Percentiles rank a stretch among this genome's conserved stretches.
phyloP scores from a whole-genome alignment of 2,329 filamentous ascomycete species.

The Aschersonia sp. region DNA sequence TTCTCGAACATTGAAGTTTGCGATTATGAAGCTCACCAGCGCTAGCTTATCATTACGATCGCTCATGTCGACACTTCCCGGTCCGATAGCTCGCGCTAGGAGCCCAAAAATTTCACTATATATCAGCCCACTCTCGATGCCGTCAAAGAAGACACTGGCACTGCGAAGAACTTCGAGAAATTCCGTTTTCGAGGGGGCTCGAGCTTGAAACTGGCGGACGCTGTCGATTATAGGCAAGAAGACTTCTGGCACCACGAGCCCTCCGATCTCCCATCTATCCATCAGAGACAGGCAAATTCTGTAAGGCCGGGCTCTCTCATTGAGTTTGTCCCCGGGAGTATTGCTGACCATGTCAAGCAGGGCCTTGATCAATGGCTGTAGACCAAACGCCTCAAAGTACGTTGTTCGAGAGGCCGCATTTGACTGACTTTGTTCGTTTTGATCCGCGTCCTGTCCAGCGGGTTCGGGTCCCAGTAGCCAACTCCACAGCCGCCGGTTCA shows the following conservation, averaged over 20 bases:
- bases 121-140: constrained; percentile 85
- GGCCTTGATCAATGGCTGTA: constrained; percentile 58
- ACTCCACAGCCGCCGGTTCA: constrained; percentile 88
- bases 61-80: constrained; percentile 24
- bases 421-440: constrained; percentile 25
- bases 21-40: constrained; percentile 67
- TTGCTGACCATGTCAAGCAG: constrained; percentile 60
- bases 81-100: constrained; percentile 43
- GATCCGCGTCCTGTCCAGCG: constrained; percentile 31
- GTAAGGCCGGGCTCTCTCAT: constrained; percentile 70
- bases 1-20: constrained; percentile 84
- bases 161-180: constrained; percentile 82
- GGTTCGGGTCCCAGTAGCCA: constrained; percentile 82
- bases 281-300: constrained; percentile 88
- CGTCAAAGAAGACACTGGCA: constrained; percentile 92
- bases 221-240: constrained; percentile 78
- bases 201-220: constrained; percentile 57
- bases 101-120: constrained; percentile 69
- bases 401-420: constrained; percentile 46
- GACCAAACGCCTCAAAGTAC: constrained; percentile 72
- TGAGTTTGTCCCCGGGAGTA: constrained; percentile 13
- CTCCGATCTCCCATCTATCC: constrained; percentile 96
- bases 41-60: constrained; percentile 49
- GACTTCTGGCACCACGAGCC: constrained; percentile 71
- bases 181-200: constrained; percentile 49